These are phyloP conservation scores for Hypoxylon rubiginosum DNA, from an alignment of 2,329 filamentous ascomycete genomes.

Conservation along the genomic window DNA sequence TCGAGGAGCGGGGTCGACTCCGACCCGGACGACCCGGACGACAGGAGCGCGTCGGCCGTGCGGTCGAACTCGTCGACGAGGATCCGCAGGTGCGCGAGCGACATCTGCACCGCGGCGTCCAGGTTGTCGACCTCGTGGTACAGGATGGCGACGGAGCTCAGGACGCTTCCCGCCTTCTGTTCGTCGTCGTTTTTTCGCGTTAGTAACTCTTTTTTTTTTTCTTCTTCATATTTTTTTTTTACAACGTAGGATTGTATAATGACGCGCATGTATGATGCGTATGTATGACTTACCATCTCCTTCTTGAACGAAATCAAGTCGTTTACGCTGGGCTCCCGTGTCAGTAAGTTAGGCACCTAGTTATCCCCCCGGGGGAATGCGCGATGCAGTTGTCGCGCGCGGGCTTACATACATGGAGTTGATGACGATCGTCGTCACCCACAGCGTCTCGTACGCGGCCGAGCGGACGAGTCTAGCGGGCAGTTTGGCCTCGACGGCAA, in stretches of 20 bases:
- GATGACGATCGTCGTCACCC: slow-evolving; percentile 45
- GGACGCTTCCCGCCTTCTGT: slow-evolving; percentile 46
- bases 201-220: neutral
- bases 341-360: slow-evolving; percentile 18
- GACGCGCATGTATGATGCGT: neutral
- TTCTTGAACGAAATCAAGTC: slow-evolving; percentile 49
- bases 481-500: slow-evolving; percentile 42
- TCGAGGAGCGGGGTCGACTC: too few relatives aligned
- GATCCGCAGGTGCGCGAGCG: slow-evolving; percentile 42
- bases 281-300: slow-evolving; percentile 42
- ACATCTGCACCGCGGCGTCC: slow-evolving; percentile 46
- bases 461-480: slow-evolving; percentile 41
- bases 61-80: slow-evolving; percentile 45
- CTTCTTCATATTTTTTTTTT: too few relatives aligned
- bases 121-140: slow-evolving; percentile 45
- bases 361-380: too few relatives aligned
- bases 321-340: slow-evolving; percentile 41
- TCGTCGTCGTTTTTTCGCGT: neutral
- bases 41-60: slow-evolving; percentile 39
- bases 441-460: slow-evolving; percentile 44
- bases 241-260: too few relatives aligned
- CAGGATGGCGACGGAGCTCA: slow-evolving; percentile 49
- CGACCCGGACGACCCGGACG: too few relatives aligned
- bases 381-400: neutral
- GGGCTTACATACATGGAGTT: slow-evolving; percentile 46